phyloP scores from a whole-genome alignment of 2,329 filamentous ascomycete genomes.

The Pseudocercospora ulei region DNA sequence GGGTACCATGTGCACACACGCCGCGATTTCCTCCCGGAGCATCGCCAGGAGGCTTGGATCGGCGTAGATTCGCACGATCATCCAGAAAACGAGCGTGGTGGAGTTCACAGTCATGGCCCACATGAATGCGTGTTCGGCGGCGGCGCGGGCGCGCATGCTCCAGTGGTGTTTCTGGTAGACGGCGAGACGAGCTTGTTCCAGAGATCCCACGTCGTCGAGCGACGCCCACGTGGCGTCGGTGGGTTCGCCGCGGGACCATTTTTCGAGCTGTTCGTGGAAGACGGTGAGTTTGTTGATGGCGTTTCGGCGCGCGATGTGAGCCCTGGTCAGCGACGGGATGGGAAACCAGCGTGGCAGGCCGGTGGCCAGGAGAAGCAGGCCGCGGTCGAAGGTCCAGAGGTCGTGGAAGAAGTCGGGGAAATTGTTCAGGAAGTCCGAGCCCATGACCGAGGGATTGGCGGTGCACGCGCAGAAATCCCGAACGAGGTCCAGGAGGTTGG shows the following conservation, averaged over 20 bases:
- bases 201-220: conserved; percentile 33
- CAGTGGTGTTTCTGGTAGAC: conserved; percentile 31
- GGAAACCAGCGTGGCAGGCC: conserved; percentile 50
- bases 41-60: conserved; percentile 29
- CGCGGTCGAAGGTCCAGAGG: conserved; percentile 47
- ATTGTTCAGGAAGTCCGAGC: conserved; percentile 44
- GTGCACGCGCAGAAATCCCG: conserved; percentile 49
- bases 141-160: conserved; percentile 30
- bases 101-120: conserved; percentile 50
- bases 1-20: conserved; percentile 28
- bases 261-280: conserved; percentile 33
- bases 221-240: conserved; percentile 32
- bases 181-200: conserved; percentile 30
- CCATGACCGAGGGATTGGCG: conserved; percentile 46
- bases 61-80: conserved; percentile 34
- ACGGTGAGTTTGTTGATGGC: conserved; percentile 24
- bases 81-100: conserved; percentile 40
- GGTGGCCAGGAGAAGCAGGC: conserved; percentile 46
- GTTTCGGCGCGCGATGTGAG: conserved; percentile 37
- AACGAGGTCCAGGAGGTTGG: conserved; percentile 45
- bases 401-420: conserved; percentile 48
- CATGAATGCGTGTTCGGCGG: conserved; percentile 42
- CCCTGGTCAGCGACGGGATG: conserved; percentile 43
- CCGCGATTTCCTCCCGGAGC: conserved; percentile 33
- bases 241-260: conserved; percentile 27